Percentiles rank a stretch among this genome's conserved stretches.
Evolutionary conservation across 2,329 filamentous ascomycete genomes (phyloP).

Genomic region (Penicillium carneum): DNA sequence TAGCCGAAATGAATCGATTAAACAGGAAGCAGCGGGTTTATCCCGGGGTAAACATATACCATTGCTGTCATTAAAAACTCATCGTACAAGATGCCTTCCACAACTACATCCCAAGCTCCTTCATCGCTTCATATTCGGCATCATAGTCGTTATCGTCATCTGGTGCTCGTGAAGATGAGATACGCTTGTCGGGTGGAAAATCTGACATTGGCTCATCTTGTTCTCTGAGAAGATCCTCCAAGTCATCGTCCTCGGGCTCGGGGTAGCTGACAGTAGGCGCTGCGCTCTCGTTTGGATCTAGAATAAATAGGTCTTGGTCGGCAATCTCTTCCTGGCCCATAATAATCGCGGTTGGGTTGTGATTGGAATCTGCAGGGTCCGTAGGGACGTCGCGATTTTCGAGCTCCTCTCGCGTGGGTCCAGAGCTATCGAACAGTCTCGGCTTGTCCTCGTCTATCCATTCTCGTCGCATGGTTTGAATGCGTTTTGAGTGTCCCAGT

Average conservation of each 20-base stretch:
- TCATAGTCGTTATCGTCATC: slow-evolving; percentile 53
- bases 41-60: neutral
- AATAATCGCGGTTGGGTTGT: neutral
- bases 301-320: slow-evolving; percentile 42
- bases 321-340: slow-evolving; percentile 2
- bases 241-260: slow-evolving; percentile 54
- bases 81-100: slow-evolving; percentile 3
- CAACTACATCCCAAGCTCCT: slow-evolving; percentile 38
- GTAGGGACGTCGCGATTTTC: slow-evolving; percentile 10
- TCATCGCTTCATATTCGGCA: slow-evolving; percentile 73
- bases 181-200: slow-evolving; percentile 1
- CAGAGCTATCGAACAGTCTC: slow-evolving; percentile 19
- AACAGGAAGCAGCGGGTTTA: neutral
- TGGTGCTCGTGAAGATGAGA: slow-evolving; percentile 6
- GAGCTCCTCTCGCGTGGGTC: slow-evolving; percentile 6
- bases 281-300: slow-evolving; percentile 28
- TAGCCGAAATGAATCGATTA: neutral
- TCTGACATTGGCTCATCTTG: slow-evolving; percentile 40
- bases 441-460: slow-evolving; percentile 78
- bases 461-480: slow-evolving; percentile 76
- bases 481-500: slow-evolving; percentile 80
- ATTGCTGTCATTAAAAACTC: slow-evolving; percentile 21
- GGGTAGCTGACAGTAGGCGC: slow-evolving; percentile 24
- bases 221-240: slow-evolving; percentile 64
- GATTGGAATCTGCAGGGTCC: neutral